Conservation (phyloP, 495 filamentous ascomycete genomes). For the Aspergillus taichungensis region DNA sequence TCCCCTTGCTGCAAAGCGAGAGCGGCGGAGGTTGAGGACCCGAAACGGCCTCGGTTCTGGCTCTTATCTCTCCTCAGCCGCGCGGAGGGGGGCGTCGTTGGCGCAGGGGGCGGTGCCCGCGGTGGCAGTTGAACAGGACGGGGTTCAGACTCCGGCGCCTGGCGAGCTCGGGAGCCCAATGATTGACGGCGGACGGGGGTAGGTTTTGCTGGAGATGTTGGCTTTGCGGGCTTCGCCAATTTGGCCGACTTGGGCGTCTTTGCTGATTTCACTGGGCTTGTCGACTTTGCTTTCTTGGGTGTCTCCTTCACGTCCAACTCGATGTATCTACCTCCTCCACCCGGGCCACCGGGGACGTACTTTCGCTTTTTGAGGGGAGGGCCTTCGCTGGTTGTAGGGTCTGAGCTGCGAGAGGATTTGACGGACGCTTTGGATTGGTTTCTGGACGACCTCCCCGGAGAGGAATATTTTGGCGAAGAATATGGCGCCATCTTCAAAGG, state of each 20-base stretch:
- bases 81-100: constrained; percentile 36
- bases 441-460: constrained; percentile 25
- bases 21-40: constrained; percentile 75
- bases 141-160: constrained; percentile 16
- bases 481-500: constrained; percentile 24
- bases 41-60: constrained; percentile 48
- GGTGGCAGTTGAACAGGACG: constrained; percentile 22
- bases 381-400: constrained; percentile 30
- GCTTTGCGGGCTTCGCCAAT: constrained; percentile 6
- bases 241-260: not conserved
- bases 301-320: constrained; percentile 48
- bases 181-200: constrained; percentile 18
- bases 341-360: constrained; percentile 71
- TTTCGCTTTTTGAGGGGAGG: constrained; percentile 45
- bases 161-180: constrained; percentile 20
- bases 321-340: constrained; percentile 70
- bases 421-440: constrained; percentile 25
- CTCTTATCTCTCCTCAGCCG: constrained; percentile 45
- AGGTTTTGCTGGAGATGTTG: constrained; percentile 10
- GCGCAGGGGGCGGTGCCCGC: constrained; percentile 29
- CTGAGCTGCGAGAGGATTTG: constrained; percentile 26
- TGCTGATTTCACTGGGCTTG: constrained; percentile 6
- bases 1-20: constrained; percentile 81
- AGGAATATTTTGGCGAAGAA: constrained; percentile 16
- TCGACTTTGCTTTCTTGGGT: constrained; percentile 1